Evolutionary conservation across 2,329 filamentous ascomycete genomes (phyloP).

Genomic region (Penicillium nordicum): DNA sequence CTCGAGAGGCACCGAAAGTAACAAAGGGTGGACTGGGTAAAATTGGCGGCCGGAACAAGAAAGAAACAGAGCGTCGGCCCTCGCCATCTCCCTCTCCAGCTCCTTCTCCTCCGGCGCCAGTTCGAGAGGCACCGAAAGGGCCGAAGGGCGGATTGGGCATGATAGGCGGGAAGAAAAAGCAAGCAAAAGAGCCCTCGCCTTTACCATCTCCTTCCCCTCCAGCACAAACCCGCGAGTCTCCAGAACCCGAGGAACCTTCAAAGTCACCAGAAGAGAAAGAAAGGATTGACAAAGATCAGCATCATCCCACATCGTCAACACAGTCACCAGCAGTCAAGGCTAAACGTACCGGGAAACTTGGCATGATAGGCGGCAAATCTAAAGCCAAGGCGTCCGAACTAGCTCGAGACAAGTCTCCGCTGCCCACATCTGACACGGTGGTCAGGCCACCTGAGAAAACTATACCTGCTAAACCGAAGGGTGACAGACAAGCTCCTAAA

Average conservation of each 20-base stretch:
- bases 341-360: constrained; percentile 31
- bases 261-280: background rate
- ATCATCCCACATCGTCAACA: constrained; percentile 8
- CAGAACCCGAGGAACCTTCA: constrained; percentile 3
- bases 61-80: constrained; percentile 13
- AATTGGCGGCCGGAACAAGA: constrained; percentile 18
- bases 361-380: constrained; percentile 35
- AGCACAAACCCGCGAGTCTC: background rate
- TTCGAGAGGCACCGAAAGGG: constrained; percentile 1
- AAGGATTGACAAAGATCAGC: background rate
- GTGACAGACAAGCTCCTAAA: background rate
- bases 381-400: constrained; percentile 14
- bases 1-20: background rate
- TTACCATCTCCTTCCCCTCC: constrained; percentile 14
- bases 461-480: background rate
- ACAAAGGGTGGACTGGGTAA: constrained; percentile 11
- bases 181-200: constrained; percentile 14
- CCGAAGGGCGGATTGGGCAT: constrained; percentile 10
- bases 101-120: background rate
- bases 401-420: constrained; percentile 1
- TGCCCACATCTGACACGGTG: background rate
- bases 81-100: background rate
- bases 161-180: constrained; percentile 20
- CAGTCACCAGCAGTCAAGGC: constrained; percentile 12
- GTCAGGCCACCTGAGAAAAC: background rate